Conservation (phyloP, 129 eudicot genomes). For the Arctium lappa region DNA sequence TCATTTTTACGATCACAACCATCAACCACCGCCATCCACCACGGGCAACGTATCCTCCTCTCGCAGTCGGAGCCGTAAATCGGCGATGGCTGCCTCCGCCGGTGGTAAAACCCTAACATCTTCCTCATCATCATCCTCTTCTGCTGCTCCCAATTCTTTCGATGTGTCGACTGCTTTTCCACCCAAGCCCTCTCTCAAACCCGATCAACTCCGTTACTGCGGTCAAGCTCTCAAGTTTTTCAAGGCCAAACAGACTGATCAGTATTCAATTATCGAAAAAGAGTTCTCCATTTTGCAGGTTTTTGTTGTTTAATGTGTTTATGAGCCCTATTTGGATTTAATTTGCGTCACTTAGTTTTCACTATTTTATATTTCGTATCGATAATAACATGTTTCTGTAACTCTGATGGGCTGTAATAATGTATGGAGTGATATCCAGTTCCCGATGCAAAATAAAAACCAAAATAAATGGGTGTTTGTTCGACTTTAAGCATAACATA, state of each 20-base stretch:
- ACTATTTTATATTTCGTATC: not conserved
- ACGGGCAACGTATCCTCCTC: constrained; percentile 60
- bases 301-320: not conserved
- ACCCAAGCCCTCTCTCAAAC: constrained; percentile 37
- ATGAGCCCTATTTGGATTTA: constrained; percentile 15
- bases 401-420: not conserved
- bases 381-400: not conserved
- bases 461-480: not conserved
- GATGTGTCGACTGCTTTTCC: constrained; percentile 42
- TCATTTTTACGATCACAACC: constrained; percentile 2
- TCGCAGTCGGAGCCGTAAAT: constrained; percentile 51
- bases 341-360: not conserved
- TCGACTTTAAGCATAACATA: not conserved
- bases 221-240: constrained; percentile 54
- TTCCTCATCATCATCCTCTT: constrained; percentile 12
- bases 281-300: constrained; percentile 78
- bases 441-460: not conserved
- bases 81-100: constrained; percentile 62
- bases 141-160: constrained; percentile 19
- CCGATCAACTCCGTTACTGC: constrained; percentile 64
- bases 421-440: not conserved
- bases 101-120: constrained; percentile 8
- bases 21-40: constrained; percentile 12
- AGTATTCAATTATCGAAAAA: constrained; percentile 25
- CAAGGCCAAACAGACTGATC: constrained; percentile 40